These are phyloP conservation scores for Pseudogymnoascus sp. DNA, from an alignment of 2,329 filamentous ascomycete species.

Conservation along the genomic window DNA sequence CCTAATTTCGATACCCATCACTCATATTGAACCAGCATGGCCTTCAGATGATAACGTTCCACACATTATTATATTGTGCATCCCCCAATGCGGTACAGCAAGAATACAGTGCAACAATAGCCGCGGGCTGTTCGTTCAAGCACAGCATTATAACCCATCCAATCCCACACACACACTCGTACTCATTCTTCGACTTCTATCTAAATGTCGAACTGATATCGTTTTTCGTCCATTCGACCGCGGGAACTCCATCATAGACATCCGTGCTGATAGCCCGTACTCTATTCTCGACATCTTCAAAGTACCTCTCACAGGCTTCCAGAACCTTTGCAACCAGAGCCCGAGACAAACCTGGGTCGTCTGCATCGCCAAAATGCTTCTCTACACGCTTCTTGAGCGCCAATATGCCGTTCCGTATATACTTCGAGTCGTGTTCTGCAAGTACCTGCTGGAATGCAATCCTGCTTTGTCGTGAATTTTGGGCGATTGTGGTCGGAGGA, in stretches of 20 bases:
- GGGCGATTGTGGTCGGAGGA: conserved; percentile 56
- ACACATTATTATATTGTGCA: neutral
- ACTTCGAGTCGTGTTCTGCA: conserved; percentile 69
- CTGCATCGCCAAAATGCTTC: conserved; percentile 91
- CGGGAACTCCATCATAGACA: conserved; percentile 55
- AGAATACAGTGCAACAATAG: neutral
- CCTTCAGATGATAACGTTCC: neutral
- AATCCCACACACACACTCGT: neutral
- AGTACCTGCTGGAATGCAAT: conserved; percentile 80
- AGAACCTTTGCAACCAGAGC: conserved; percentile 50
- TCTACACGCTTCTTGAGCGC: conserved; percentile 84
- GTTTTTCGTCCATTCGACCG: conserved; percentile 57
- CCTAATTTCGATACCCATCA: neutral
- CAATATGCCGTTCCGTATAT: conserved; percentile 84
- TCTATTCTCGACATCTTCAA: conserved; percentile 52
- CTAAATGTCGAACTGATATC: conserved; percentile 54
- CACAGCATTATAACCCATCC: conserved; percentile 5
- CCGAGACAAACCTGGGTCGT: conserved; percentile 50
- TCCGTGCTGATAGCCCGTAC: conserved; percentile 52
- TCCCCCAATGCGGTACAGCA: neutral
- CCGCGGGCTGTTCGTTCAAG: conserved; percentile 2
- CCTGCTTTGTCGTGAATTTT: conserved; percentile 75
- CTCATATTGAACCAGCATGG: neutral
- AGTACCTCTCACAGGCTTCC: conserved; percentile 54
- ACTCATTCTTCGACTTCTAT: neutral